A percentile compares a stretch with the other conserved stretches of the same genome.
These are phyloP conservation scores for Xerophyta viscosa DNA, from an alignment of 106 monocot species.

Conservation along the genomic window DNA sequence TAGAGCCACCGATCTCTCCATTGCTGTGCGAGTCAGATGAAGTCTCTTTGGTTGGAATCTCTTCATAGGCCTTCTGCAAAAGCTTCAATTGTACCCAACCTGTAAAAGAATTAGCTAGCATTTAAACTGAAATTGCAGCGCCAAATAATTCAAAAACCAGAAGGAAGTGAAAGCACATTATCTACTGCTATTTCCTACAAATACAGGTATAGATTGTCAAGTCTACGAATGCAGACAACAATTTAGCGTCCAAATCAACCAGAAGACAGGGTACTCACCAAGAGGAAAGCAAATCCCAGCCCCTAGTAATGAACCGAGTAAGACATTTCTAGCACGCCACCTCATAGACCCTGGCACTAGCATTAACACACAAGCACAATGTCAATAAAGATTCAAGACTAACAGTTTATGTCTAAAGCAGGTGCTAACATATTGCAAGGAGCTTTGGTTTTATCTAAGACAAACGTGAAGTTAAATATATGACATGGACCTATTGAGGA, in stretches of 20 bases:
- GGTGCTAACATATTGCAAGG: not conserved
- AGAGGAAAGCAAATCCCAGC: constrained; percentile 76
- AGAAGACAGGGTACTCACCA: constrained; percentile 23
- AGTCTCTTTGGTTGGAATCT: constrained; percentile 9
- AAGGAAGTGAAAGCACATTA: not conserved
- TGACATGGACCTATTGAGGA: too few relatives aligned
- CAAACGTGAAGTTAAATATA: too few relatives aligned
- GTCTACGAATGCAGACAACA: too few relatives aligned
- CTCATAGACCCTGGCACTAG: constrained; percentile 60
- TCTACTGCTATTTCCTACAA: too few relatives aligned
- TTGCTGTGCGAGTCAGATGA: constrained; percentile 12
- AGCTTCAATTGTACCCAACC: constrained; percentile 80
- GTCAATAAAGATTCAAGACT: too few relatives aligned
- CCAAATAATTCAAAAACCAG: not conserved
- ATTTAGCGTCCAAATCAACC: too few relatives aligned
- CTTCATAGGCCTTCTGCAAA: constrained; percentile 48
- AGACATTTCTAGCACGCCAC: constrained; percentile 71
- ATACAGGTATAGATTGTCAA: too few relatives aligned
- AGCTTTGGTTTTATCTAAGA: too few relatives aligned
- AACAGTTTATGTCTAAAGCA: too few relatives aligned
- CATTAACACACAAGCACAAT: not conserved
- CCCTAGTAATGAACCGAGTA: constrained; percentile 63
- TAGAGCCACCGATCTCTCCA: constrained; percentile 16
- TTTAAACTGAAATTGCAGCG: not conserved
- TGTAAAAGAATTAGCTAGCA: constrained; percentile 10